Percentiles rank a stretch among this genome's conserved stretches.
These are phyloP conservation scores for Akebia trifoliata DNA, from an alignment of 164 flowering plant genomes.

Conservation along the genomic window DNA sequence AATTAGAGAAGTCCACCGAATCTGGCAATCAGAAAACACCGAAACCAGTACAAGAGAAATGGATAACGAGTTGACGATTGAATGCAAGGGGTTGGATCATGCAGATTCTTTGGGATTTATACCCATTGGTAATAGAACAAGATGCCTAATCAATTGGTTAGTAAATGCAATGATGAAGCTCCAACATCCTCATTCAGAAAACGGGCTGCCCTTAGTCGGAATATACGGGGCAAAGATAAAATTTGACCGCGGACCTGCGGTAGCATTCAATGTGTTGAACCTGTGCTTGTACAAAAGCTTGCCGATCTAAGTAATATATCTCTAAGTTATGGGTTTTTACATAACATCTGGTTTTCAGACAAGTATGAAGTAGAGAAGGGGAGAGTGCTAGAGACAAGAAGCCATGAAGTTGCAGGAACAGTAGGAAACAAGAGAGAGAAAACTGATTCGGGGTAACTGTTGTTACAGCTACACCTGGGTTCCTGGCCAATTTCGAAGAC, in stretches of 20 bases:
- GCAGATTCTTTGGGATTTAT: slow-evolving; percentile 69
- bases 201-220: slow-evolving; percentile 40
- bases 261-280: slow-evolving; percentile 85
- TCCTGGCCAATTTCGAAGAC: slow-evolving; percentile 75
- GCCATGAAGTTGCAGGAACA: slow-evolving; percentile 15
- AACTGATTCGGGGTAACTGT: slow-evolving; percentile 37
- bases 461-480: slow-evolving; percentile 68
- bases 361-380: slow-evolving; percentile 53
- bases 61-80: slow-evolving; percentile 19
- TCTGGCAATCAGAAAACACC: slow-evolving; percentile 4
- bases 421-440: slow-evolving; percentile 30
- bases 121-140: slow-evolving; percentile 46
- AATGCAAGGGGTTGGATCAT: slow-evolving; percentile 77
- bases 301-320: slow-evolving; percentile 84
- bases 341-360: slow-evolving; percentile 66
- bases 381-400: slow-evolving; percentile 36
- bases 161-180: slow-evolving; percentile 66
- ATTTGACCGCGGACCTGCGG: slow-evolving; percentile 72
- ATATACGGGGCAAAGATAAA: slow-evolving; percentile 83
- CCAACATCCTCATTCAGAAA: slow-evolving; percentile 60
- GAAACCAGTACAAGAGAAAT: slow-evolving; percentile 9
- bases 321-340: slow-evolving; percentile 58
- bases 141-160: slow-evolving; percentile 84
- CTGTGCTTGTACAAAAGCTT: slow-evolving; percentile 81
- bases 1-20: slow-evolving; percentile 21